Base-by-base conservation (phyloP, 176 grass and related monocot genomes). In the Triticum monococcum region DNA sequence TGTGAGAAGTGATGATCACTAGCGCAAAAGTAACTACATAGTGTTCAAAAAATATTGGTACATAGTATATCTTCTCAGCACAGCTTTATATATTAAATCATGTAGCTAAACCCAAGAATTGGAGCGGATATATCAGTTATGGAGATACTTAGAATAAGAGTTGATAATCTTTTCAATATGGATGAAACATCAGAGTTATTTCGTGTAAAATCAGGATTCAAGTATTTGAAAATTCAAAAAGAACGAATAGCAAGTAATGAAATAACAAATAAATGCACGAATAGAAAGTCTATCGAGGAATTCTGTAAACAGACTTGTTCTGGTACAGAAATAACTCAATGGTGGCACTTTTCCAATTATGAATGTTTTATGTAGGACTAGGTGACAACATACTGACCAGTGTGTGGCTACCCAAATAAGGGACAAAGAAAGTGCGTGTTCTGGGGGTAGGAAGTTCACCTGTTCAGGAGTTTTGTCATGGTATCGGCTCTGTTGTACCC, bases 401-500 rank as follows among this genome's bases (percentile, higher is more conserved):
- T 4, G 17, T 30, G 40, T 7, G n/a, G 52, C 38, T 70, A 84
- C 50, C 62, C 33, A 72, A 24, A 84, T 48, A 60, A 25, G 18
- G 61, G 32, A 33, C 4, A 38, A 52, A 50, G 43, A 25, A 50
- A 30, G 43, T 50, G 43, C 10, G 71, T 75, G 24, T 50, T 13
- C 41, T 8, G 13, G 40, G 40, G 24, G 26, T 24, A 26, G 18
- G 9, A 33, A 24, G 32, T 74, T 72, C 75, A 98, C 96, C 96
- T 98, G 96, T 82, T 98, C 96, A 57, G 88, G 96, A 68, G 96
- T 98, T 88, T 98, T 98, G 68, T 98, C 96, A 61, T 98, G 93
- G 90, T 98, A 98, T 38, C 96, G 86, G 62, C 89, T 98, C 75
- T 98, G 96, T 63, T 87, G 89, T 41, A 98, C 84, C 63, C 96